Evolutionary conservation across 2,329 filamentous ascomycete genomes (phyloP).

Genomic region (Rhexocercosporidium sp.): DNA sequence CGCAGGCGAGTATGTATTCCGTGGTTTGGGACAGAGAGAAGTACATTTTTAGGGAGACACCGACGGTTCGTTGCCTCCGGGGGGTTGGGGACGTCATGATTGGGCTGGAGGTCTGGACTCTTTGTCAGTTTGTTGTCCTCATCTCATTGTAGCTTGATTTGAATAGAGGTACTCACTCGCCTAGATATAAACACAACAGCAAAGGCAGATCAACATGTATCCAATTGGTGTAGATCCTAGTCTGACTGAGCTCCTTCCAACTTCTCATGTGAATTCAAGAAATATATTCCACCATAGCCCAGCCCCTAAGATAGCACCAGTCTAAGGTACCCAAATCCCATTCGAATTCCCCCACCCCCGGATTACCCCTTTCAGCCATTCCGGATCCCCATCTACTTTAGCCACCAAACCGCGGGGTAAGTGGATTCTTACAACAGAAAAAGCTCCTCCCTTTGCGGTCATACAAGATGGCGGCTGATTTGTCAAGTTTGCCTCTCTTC

Average conservation of each 20-base stretch:
- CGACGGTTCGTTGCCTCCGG: slow-evolving; percentile 59
- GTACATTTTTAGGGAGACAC: slow-evolving; percentile 82
- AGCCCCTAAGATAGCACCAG: not conserved
- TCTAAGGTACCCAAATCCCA: not conserved
- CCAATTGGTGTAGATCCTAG: not conserved
- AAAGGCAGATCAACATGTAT: not conserved
- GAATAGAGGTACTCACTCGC: not conserved
- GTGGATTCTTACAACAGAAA: not conserved
- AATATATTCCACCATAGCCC: not conserved
- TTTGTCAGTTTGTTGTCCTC: not conserved
- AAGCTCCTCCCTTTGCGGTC: not conserved
- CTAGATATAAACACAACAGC: not conserved
- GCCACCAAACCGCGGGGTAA: slow-evolving; percentile 13
- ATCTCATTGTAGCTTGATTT: not conserved
- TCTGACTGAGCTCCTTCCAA: not conserved
- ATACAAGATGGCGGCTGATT: slow-evolving; percentile 1
- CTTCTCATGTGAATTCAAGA: not conserved
- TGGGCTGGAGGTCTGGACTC: no score
- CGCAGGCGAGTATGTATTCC: slow-evolving; percentile 57
- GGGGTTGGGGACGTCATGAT: not conserved
- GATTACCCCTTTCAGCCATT: slow-evolving; percentile 5
- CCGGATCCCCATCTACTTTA: slow-evolving; percentile 8
- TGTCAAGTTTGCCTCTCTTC: not conserved
- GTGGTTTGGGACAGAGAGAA: slow-evolving; percentile 70
- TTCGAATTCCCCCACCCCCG: not conserved